Evolutionary conservation across 1,139 yeast species (phyloP), one percentile per base, ranked within the genome.

Genomic region (Trichomonascaceae sp.): DNA sequence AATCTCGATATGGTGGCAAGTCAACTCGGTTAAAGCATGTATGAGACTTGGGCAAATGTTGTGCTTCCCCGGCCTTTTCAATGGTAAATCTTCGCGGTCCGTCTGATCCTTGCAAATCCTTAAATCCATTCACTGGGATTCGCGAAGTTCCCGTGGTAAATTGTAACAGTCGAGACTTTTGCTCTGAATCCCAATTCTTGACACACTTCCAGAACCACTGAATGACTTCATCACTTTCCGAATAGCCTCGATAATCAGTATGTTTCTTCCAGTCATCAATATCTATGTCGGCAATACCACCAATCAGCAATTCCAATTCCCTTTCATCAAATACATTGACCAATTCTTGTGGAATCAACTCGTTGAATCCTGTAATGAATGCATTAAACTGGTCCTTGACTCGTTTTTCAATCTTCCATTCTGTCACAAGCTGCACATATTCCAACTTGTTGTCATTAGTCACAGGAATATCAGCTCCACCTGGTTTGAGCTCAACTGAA

Each of bases 161-260:
- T 73, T 95, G 99, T 65, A 93, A 77, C 67, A 93, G 77, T 72
- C 99, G 83, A 1, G 98, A 96, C 72, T 91, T 87, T 71, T 91
- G 97, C 73, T 93, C 99, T 53, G 91, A 82, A 70, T 91, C 98
- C 97, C 97, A 91, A 68, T 85, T 88, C 53, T 85, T 79, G 63
- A 95, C 84, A 74, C 96, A 86, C 71, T 83, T 84, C 99, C 99
- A 93, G 80, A 93, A 93, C 98, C 98, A 93, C 75, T 90, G 95
- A 61, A 93, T 85, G 53, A 90, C 96, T 73, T 90, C 96, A 72
- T 95, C 99, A 61, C 82, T 83, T 73, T 93, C 99, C 69, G 90
- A 95, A 73, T 91, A 93, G 8, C 99, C 99, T 74, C 99, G 83
- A 73, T 93, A 93, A 71, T 93, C 99, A 30, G 99, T 93, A 71